Evolutionary conservation across 1,284 basidiomycete genomes (phyloP), one percentile per base, ranked within the genome.

Genomic region (Apiotrichum mycotoxinovorans): DNA sequence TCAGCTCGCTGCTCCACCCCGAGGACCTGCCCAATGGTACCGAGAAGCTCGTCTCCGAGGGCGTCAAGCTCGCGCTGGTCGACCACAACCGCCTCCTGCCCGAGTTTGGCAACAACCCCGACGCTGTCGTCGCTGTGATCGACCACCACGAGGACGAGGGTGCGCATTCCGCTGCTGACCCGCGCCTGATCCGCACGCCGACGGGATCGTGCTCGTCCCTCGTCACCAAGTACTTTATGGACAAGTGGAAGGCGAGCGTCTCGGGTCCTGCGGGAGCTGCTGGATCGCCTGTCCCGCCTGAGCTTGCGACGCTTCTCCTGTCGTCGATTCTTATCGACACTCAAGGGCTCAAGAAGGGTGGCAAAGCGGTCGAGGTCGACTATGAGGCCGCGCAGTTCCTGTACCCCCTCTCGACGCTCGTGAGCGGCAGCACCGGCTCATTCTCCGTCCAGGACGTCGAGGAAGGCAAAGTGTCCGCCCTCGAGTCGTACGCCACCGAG

Each of bases 91-190:
- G 80, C 12, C 81, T 95, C 17, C 78, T 81, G n/a, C 69, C 82
- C 0, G 68, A 70, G 4, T 88, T 87, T 69, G 67, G 77, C 2
- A 54, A 64, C 10, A 22, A 42, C 4, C 70, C 76, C 27, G 75
- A 47, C 48, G 46, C 57, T 7, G 91, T 98, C 5, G 80, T 84
- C 1, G 85, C 87, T 2, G 80, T 98, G 51, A 78, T 98, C n/a
- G 95, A 98, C 73, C 95, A 98, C 72, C 94, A 98, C 73, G 85
- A 83, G 42, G 93, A 98, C 75, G 91, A 91, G 66, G 81, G 82
- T 0, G 77, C 82, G 3, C 84, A 95, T 71, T 70, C 70, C 7
- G 56, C 67, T 35, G 89, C 91, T 0, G 72, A 80, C 12, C 85
- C 88, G 3, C 83, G 92, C 20, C 75, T 84, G 51, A 81, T 96